phyloP scores from a whole-genome alignment of 768 basidiomycete genomes.

The Mrakia blollopis region DNA sequence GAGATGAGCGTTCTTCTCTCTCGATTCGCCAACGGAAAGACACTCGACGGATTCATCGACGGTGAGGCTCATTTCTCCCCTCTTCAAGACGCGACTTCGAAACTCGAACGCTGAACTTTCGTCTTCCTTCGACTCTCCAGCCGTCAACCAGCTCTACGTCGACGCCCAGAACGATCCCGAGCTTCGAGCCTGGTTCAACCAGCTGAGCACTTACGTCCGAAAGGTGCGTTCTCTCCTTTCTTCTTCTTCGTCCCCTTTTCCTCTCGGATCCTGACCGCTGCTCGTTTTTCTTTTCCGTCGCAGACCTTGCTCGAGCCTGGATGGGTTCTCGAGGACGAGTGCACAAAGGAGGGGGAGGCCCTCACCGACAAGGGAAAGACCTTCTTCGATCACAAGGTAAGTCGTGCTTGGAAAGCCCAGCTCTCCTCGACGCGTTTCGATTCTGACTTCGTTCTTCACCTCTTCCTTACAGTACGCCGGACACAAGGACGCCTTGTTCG shows the following conservation, averaged over 20 bases:
- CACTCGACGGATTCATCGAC: slow-evolving; percentile 63
- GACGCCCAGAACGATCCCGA: slow-evolving; percentile 70
- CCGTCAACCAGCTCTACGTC: slow-evolving; percentile 64
- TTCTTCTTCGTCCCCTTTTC: too few species aligned
- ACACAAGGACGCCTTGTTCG: slow-evolving; percentile 77
- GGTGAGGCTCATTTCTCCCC: too few species aligned
- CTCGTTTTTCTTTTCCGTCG: too few species aligned
- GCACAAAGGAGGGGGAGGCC: slow-evolving; percentile 58
- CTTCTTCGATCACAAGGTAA: slow-evolving; percentile 74
- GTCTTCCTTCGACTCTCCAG: slow-evolving; percentile 31
- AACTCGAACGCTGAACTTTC: too few species aligned
- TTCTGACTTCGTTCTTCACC: too few species aligned
- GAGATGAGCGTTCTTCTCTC: slow-evolving; percentile 79
- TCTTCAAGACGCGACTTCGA: too few species aligned
- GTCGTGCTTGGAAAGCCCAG: too few species aligned
- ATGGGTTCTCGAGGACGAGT: slow-evolving; percentile 75
- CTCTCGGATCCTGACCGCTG: too few species aligned
- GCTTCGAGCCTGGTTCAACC: slow-evolving; percentile 66
- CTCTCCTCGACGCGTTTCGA: too few species aligned
- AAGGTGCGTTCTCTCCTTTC: slow-evolving; percentile 39
- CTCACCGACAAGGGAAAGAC: slow-evolving; percentile 65
- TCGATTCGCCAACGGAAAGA: slow-evolving; percentile 69
- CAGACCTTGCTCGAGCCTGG: slow-evolving; percentile 67
- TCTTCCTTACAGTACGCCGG: too few species aligned
- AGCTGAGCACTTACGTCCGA: slow-evolving; percentile 60